Conservation (phyloP, 345 rosid genomes). For the Geranium brycei region DNA sequence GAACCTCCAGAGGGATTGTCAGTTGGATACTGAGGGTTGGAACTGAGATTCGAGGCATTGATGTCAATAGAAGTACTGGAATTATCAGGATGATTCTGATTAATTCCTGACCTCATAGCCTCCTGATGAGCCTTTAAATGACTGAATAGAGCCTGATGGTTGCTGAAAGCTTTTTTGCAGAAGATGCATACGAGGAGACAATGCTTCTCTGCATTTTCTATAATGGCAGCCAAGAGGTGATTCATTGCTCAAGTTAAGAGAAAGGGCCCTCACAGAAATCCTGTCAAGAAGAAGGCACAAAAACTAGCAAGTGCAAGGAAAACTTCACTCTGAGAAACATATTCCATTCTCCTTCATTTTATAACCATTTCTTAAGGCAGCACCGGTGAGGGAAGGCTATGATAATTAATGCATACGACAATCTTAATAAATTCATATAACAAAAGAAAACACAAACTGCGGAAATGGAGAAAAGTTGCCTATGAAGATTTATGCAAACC, state of each 20-base stretch:
- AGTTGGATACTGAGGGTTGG: constrained; percentile 4
- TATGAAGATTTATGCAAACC: constrained; percentile 4
- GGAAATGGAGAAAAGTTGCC: constrained; percentile 11
- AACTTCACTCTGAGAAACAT: constrained; percentile 8
- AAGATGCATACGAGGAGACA: constrained; percentile 10
- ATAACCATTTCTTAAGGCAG: constrained; percentile 8
- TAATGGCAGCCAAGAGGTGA: constrained; percentile 1
- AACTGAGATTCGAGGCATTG: neutral
- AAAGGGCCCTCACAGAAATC: neutral
- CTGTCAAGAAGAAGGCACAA: constrained; percentile 8
- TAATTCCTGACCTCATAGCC: constrained; percentile 8
- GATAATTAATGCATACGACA: constrained; percentile 13
- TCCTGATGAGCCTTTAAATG: constrained; percentile 19
- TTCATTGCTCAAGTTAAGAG: constrained; percentile 10
- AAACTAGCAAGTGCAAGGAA: constrained; percentile 2
- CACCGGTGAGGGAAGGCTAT: constrained; percentile 7
- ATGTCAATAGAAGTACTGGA: constrained; percentile 5
- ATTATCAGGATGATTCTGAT: constrained; percentile 1
- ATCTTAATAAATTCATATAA: constrained; percentile 12
- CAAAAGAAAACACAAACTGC: constrained; percentile 1
- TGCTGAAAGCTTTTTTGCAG: constrained; percentile 13
- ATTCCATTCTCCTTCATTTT: constrained; percentile 10
- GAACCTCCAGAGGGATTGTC: constrained; percentile 2
- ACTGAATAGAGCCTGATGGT: constrained; percentile 16
- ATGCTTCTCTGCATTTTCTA: constrained; percentile 10